phyloP scores from a whole-genome alignment of 2,329 filamentous ascomycete species.

The Microsporum canis region DNA sequence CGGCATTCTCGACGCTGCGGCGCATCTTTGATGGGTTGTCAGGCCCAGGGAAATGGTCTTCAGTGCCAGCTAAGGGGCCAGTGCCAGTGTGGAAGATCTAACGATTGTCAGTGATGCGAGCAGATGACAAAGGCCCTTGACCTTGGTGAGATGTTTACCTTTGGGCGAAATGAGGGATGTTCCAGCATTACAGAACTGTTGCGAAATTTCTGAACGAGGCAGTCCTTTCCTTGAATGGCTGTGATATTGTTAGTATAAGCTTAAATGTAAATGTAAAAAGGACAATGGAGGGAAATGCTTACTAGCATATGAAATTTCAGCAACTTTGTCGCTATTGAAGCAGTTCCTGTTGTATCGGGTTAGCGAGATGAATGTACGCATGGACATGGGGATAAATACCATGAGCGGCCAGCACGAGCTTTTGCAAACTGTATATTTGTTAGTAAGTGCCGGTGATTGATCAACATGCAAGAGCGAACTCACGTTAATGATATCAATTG shows the following conservation, averaged over 20 bases:
- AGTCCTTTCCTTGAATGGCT: slow-evolving; percentile 89
- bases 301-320: slow-evolving; percentile 94
- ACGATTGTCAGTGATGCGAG: slow-evolving; percentile 20
- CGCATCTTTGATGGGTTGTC: slow-evolving; percentile 84
- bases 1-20: slow-evolving; percentile 75
- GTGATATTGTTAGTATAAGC: slow-evolving; percentile 19
- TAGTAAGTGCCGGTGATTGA: slow-evolving; percentile 13
- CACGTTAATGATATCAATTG: slow-evolving; percentile 61
- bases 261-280: neutral
- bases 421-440: slow-evolving; percentile 53
- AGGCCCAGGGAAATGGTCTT: slow-evolving; percentile 63
- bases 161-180: slow-evolving; percentile 67
- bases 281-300: slow-evolving; percentile 27
- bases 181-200: slow-evolving; percentile 96
- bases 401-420: slow-evolving; percentile 57
- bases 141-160: slow-evolving; percentile 43
- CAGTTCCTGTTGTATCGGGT: slow-evolving; percentile 49
- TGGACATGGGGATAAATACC: slow-evolving; percentile 35
- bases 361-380: neutral
- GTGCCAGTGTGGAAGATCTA: slow-evolving; percentile 45
- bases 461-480: slow-evolving; percentile 22
- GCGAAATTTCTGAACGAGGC: slow-evolving; percentile 84
- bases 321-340: slow-evolving; percentile 72
- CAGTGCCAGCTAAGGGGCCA: slow-evolving; percentile 50
- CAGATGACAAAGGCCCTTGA: slow-evolving; percentile 33